Conservation (phyloP, 2,329 filamentous ascomycete species). For the Aureobasidium vineae region DNA sequence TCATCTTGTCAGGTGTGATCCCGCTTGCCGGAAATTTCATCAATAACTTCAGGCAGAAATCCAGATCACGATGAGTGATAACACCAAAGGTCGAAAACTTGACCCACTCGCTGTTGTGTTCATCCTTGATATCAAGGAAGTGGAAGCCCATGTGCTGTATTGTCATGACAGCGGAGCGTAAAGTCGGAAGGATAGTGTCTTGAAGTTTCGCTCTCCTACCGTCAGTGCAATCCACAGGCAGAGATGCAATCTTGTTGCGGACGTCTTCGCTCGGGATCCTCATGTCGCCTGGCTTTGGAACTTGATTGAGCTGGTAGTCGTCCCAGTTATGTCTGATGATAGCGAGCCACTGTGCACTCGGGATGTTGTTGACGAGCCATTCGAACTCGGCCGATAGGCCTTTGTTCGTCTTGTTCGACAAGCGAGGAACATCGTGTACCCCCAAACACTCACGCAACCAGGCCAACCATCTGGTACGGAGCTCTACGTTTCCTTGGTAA, state of each 20-base stretch:
- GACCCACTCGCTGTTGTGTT: neutral
- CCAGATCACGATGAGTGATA: neutral
- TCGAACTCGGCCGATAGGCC: neutral
- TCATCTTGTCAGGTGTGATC: neutral
- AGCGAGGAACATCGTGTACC: conserved; percentile 6
- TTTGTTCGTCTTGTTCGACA: neutral
- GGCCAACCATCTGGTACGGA: neutral
- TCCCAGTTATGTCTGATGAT: conserved; percentile 2
- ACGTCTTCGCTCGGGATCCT: neutral
- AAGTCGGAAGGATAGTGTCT: conserved; percentile 17
- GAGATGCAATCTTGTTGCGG: neutral
- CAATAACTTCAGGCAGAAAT: neutral
- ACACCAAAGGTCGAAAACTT: conserved; percentile 1
- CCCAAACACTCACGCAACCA: conserved; percentile 12
- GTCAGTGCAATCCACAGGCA: neutral
- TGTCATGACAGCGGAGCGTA: neutral
- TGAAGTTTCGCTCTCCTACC: neutral
- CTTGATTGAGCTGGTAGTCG: neutral
- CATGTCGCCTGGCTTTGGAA: neutral
- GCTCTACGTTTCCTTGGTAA: neutral
- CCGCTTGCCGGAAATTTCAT: neutral
- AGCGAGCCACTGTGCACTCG: neutral
- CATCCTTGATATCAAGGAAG: conserved; percentile 8
- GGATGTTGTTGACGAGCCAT: neutral
- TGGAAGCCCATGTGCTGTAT: neutral